Percentiles rank a stretch among this genome's conserved stretches.
These are phyloP conservation scores for Boletus eberwhitei DNA, from an alignment of 768 basidiomycete genomes.

Conservation along the genomic window DNA sequence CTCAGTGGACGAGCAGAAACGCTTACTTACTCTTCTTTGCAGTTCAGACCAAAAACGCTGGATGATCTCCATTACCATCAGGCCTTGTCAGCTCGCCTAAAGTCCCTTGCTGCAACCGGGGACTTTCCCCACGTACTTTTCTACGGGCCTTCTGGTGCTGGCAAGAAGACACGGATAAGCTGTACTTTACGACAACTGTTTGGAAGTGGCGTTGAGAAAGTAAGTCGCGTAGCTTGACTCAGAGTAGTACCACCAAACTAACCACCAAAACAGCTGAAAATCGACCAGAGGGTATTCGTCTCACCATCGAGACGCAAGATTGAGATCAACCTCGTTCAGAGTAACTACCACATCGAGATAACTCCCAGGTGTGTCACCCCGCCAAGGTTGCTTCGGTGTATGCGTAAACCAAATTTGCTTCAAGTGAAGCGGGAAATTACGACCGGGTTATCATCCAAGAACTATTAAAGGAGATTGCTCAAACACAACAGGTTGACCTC, in stretches of 20 bases:
- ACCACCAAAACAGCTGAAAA: conserved; percentile 70
- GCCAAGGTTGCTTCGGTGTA: not conserved
- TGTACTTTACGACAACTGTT: conserved; percentile 87
- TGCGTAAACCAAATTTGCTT: conserved; percentile 1
- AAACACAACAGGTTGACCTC: conserved; percentile 97
- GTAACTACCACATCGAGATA: conserved; percentile 96
- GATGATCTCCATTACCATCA: conserved; percentile 87
- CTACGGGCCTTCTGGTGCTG: conserved; percentile 95
- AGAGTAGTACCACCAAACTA: not conserved
- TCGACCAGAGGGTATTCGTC: conserved; percentile 94
- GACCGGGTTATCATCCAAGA: conserved; percentile 96
- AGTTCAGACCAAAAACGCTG: conserved; percentile 85
- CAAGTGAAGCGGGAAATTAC: conserved; percentile 92
- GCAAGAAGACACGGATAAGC: conserved; percentile 96
- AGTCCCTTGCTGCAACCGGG: conserved; percentile 78
- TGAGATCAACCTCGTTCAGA: conserved; percentile 95
- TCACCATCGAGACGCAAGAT: conserved; percentile 93
- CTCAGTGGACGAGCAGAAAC: not conserved
- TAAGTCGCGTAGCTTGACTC: conserved; percentile 29
- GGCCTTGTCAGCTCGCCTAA: conserved; percentile 73
- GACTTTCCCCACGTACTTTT: conserved; percentile 98
- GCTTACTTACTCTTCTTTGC: conserved; percentile 3
- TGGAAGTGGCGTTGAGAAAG: conserved; percentile 92
- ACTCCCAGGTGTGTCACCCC: conserved; percentile 75
- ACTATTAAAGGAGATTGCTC: conserved; percentile 95